phyloP scores from a whole-genome alignment of 352 stramenopile species.

The Porosira glacialis region DNA sequence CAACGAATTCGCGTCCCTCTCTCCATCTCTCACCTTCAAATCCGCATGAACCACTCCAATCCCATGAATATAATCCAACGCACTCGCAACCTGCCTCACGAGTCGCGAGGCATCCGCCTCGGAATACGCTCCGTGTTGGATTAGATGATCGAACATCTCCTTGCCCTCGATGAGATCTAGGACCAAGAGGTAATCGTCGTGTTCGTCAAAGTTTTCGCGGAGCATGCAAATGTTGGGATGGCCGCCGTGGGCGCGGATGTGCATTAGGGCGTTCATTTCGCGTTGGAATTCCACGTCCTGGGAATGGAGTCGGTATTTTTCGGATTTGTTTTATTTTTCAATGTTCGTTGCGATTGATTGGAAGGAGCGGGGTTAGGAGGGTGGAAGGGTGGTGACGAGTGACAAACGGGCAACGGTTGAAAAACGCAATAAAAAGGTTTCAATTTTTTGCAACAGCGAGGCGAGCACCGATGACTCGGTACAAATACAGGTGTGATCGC shows the following conservation, averaged over 20 bases:
- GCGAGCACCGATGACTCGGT: no score
- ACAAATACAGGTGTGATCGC: no score
- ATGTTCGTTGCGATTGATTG: no score
- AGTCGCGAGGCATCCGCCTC: slow-evolving; percentile 55
- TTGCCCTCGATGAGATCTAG: slow-evolving; percentile 59
- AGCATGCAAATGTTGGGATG: slow-evolving; percentile 66
- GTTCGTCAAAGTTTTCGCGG: slow-evolving; percentile 67
- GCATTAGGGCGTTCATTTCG: slow-evolving; percentile 70
- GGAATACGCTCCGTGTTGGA: slow-evolving; percentile 59
- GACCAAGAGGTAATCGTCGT: slow-evolving; percentile 54
- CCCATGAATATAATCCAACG: slow-evolving; percentile 74
- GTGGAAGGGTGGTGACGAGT: no score
- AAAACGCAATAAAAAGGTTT: no score
- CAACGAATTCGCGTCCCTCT: no score
- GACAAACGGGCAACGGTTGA: no score
- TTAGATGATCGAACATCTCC: slow-evolving; percentile 70
- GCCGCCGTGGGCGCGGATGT: slow-evolving; percentile 61
- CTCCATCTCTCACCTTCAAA: neutral
- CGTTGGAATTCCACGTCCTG: slow-evolving; percentile 53
- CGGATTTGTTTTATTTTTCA: no score
- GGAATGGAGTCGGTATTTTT: no score
- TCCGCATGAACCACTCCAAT: slow-evolving; percentile 54
- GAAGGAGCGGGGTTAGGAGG: no score
- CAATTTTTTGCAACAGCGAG: no score
- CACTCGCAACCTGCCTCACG: slow-evolving; percentile 49